Evolutionary conservation across 2,329 filamentous ascomycete genomes (phyloP).

Genomic region (Thielaviopsis cerberus): DNA sequence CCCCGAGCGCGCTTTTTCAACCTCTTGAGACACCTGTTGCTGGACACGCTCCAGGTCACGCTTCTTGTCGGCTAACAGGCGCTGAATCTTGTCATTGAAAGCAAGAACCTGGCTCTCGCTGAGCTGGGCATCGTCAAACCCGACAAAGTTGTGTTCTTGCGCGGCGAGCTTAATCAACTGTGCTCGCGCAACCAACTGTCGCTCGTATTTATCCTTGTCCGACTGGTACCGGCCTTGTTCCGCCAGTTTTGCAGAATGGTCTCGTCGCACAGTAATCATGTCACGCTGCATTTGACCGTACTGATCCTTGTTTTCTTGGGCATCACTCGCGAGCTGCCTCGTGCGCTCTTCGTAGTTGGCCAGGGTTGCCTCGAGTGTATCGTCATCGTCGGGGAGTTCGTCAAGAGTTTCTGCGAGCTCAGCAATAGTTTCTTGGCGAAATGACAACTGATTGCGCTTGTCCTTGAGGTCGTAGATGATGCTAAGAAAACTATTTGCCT

Average conservation of each 20-base stretch:
- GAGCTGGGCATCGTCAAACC: conserved; percentile 56
- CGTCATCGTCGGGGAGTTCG: conserved; percentile 61
- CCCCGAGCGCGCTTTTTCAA: conserved; percentile 50
- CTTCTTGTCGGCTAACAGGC: conserved; percentile 59
- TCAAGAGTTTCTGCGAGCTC: conserved; percentile 55
- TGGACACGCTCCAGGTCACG: conserved; percentile 57
- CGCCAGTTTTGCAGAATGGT: conserved; percentile 33
- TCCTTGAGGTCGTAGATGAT: conserved; percentile 58
- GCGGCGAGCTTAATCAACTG: conserved; percentile 64
- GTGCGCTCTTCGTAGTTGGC: conserved; percentile 64
- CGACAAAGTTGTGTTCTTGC: conserved; percentile 57
- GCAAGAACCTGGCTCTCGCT: conserved; percentile 53
- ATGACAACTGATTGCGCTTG: conserved; percentile 56
- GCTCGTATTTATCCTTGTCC: conserved; percentile 71
- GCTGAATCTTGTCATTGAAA: conserved; percentile 63
- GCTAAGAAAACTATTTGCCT: conserved; percentile 54
- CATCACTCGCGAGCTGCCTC: conserved; percentile 42
- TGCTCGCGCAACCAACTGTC: conserved; percentile 53
- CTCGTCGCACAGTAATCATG: conserved; percentile 25
- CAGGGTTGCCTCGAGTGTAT: conserved; percentile 51
- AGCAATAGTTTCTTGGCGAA: conserved; percentile 49
- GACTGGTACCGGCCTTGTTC: conserved; percentile 67
- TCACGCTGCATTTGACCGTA: conserved; percentile 46
- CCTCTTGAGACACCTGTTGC: conserved; percentile 53
- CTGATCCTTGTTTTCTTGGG: conserved; percentile 40